Base-by-base conservation (phyloP, 2,329 filamentous ascomycete species). In the Lecanicillium sp. region DNA sequence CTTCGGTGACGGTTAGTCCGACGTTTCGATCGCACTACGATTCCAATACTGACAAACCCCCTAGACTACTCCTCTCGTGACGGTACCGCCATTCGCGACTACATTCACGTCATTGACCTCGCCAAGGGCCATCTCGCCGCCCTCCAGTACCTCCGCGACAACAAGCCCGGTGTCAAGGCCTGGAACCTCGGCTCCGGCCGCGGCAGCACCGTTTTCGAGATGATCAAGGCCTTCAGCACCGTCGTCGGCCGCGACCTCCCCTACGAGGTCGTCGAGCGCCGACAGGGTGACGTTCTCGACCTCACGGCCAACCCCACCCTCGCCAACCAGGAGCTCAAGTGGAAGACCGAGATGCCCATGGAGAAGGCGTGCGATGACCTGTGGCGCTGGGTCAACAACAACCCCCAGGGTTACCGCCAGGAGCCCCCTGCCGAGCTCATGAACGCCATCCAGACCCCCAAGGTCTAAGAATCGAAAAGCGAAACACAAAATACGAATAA, bases 361-460 rank as follows among this genome's bases (percentile, higher is more conserved):
- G 91, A 97, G 71, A 83, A 95, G 66, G 90, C 91, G 21, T 98
- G 93, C 66, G 81, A 84, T 58, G 90, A 98, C 68, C 76, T 98
- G 56, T 98, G 93, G 93, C 84, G 83, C 62, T 98, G 93, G 93
- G 95, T 94, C 14, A 78, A 86, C 71, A 97, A 96, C 72, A 97
- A 97, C 72, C 93, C 93, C 20, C 83, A 90, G 70, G 93, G 93
- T 19, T 97, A 97, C 73, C 79, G 87, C 56, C 90, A 97, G 71
- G 77, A 90, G 56, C 89, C 91, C n/a, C 91, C 93, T 1, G 77
- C 86, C 55, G 82, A 86, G 68, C 77, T 97, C 59, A 63, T 96
- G 43, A 84, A 85, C 52, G 74, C 72, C 40, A 56, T 83, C 55
- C 79, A 84, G 70, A 59, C 63, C 9, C 48, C 51, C 30, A 61